These are phyloP conservation scores for Grifola frondosa DNA, from an alignment of 1,284 basidiomycete genomes.

Conservation along the genomic window DNA sequence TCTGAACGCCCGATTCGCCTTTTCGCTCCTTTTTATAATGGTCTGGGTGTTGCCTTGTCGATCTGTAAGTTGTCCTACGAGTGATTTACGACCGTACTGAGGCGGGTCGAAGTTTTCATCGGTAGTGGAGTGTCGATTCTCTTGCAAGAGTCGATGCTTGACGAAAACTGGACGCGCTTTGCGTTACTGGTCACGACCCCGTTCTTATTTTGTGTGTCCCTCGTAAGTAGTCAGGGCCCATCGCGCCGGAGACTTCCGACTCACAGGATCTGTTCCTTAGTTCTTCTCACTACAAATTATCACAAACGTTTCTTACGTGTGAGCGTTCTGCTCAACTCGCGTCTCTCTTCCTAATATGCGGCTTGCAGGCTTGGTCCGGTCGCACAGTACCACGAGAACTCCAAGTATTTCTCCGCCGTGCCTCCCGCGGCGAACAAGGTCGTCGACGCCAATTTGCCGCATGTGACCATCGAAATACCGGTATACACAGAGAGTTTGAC, in stretches of 20 bases:
- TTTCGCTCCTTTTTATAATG: slow-evolving; percentile 79
- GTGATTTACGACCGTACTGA: not conserved
- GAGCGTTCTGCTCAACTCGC: slow-evolving; percentile 23
- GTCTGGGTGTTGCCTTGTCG: slow-evolving; percentile 64
- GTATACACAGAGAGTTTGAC: slow-evolving; percentile 79
- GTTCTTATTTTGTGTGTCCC: slow-evolving; percentile 69
- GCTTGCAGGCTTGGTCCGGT: slow-evolving; percentile 62
- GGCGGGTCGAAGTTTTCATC: slow-evolving; percentile 51
- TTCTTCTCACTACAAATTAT: slow-evolving; percentile 67
- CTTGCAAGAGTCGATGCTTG: slow-evolving; percentile 67
- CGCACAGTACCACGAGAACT: slow-evolving; percentile 74
- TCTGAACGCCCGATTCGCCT: slow-evolving; percentile 57
- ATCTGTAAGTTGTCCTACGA: slow-evolving; percentile 48
- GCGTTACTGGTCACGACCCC: slow-evolving; percentile 63
- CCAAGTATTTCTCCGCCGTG: slow-evolving; percentile 67
- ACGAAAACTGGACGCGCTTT: slow-evolving; percentile 63
- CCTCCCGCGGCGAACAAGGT: slow-evolving; percentile 57
- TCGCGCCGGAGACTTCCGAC: too few relatives aligned
- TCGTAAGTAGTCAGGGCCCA: slow-evolving; percentile 46
- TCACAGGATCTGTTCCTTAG: slow-evolving; percentile 31
- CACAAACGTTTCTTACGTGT: slow-evolving; percentile 58
- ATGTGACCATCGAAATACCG: slow-evolving; percentile 76
- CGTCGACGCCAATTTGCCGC: slow-evolving; percentile 64
- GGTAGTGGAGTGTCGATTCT: slow-evolving; percentile 56
- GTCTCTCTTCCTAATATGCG: not conserved